Conservation (phyloP, 1,284 basidiomycete species). For the Leccinum pachyderme region DNA sequence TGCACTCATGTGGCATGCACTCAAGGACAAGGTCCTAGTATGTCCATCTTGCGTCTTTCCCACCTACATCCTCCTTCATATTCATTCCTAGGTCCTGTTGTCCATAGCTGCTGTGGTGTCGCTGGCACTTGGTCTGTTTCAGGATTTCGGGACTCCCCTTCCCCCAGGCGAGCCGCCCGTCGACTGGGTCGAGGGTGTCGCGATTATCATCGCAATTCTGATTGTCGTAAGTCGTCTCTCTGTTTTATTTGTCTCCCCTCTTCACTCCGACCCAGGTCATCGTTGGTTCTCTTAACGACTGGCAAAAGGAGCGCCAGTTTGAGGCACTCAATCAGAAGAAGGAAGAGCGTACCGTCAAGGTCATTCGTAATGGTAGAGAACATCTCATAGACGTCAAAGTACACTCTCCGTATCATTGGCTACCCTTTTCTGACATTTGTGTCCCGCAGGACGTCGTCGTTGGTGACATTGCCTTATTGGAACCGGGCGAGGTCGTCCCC, state of each 20-base stretch:
- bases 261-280: conserved; percentile 52
- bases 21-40: conserved; percentile 94
- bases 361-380: conserved; percentile 83
- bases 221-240: conserved; percentile 65
- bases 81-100: conserved; percentile 66
- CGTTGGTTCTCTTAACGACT: conserved; percentile 89
- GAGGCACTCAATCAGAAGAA: conserved; percentile 91
- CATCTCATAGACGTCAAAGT: conserved; percentile 80
- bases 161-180: conserved; percentile 62
- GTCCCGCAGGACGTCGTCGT: conserved; percentile 78
- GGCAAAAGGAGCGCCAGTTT: conserved; percentile 98
- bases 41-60: conserved; percentile 31
- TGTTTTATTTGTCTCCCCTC: conserved; percentile 1
- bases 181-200: conserved; percentile 99
- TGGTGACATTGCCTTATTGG: conserved; percentile 88
- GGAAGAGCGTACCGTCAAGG: conserved; percentile 92
- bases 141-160: conserved; percentile 79
- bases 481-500: conserved; percentile 94
- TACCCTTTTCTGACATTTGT: neutral
- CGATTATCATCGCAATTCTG: conserved; percentile 87
- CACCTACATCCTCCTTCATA: conserved; percentile 2
- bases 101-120: conserved; percentile 92
- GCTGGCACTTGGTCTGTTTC: conserved; percentile 91
- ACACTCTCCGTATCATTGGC: conserved; percentile 14
- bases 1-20: conserved; percentile 88